Base-by-base conservation (phyloP, 768 basidiomycete genomes). In the Boletus edulis region DNA sequence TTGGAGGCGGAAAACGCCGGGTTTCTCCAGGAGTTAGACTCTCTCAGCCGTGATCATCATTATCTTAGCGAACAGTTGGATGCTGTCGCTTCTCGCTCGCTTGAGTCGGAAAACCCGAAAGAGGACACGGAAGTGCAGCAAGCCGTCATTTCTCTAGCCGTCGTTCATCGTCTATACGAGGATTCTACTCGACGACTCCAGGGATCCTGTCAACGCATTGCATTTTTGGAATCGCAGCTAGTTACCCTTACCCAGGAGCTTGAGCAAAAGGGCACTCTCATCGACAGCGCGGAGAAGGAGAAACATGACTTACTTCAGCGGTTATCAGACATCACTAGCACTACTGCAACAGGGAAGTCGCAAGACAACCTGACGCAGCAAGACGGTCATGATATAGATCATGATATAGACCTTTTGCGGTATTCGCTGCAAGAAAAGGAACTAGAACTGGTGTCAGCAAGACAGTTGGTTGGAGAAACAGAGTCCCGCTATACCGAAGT, bases 391-490 rank as follows among this genome's bases (percentile, higher is more conserved):
- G 64, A 72, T 35, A 64, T 24, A 4, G 22, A 24, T 24, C 24
- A 24, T 29, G 29, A 29, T 29, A 29, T 69, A 49, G 76, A 79
- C 44, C 62, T 71, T 20, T 53, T 82, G 22, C 73, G 73, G 47
- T 60, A 62, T 17, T 76, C 66, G 38, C 67, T 81, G n/a, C 62
- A 67, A 10, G 66, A 73, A 31, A 70, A 65, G 31, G 66, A 66
- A 39, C 65, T 62, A 43, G 67, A 75, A 18, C 56, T 81, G 31
- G 67, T 71, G 38, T 66, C 73, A 34, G 64, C 76, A 12, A 72
- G 67, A 54, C 66, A 65, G 14, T 64, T 66, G 9, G 66, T 74
- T 40, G 62, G 68, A 32, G 72, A 73, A 10, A 63, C 67, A n/a
- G 67, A 70, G 48, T 66, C 57, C n/a, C 61, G 73, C 18, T 71